Base-by-base conservation (phyloP, 192 early-diverging fungal species). In the Ramicandelaber brevisporus region DNA sequence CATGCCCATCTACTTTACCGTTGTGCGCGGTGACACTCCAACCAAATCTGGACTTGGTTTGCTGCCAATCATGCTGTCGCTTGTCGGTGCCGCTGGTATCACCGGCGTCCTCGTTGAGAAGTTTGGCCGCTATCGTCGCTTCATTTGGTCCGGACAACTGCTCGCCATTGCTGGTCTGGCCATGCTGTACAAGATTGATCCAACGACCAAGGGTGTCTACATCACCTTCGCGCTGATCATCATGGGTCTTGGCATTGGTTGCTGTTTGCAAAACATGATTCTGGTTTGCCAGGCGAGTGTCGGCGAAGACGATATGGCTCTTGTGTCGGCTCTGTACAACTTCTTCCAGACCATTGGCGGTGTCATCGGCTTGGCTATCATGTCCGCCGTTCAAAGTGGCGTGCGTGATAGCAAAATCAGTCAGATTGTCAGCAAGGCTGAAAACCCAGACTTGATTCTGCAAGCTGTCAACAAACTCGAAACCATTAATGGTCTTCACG, bases 31-130 rank as follows among this genome's bases (percentile, higher is more conserved):
- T 17, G 56, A 60, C 21, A 51, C 63, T 20, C 70, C 85, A 1
- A 79, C 73, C 17, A 19, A 46, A 5, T 63, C 78, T 9, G 85
- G 84, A n/a, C 30, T 96, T n/a, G 53, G 73, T 21, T 46, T 69
- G 12, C 41, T 96, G 28, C 80, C 85, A 0, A 46, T 84, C 18
- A 66, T 84, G 26, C 31, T 81, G 23, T 55, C 63, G 23, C 48
- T 74, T 3, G 73, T 79, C 20, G 13, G 77, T 8, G 51, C 70
- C 22, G 54, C 66, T 20, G 66, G 88, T 35, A 29, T 48, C 13
- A 66, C 65, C 18, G 83, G 85, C 8, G 46, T 66, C 22, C 37
- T 70, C 26, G 59, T 76, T 30, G 63, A 65, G 1, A 37, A 45
- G 7, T 53, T 53, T n/a, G 60, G 60, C 18, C 43, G 32, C 27